Conservation (phyloP, 768 basidiomycete species). For the Lactifluus volemus region DNA sequence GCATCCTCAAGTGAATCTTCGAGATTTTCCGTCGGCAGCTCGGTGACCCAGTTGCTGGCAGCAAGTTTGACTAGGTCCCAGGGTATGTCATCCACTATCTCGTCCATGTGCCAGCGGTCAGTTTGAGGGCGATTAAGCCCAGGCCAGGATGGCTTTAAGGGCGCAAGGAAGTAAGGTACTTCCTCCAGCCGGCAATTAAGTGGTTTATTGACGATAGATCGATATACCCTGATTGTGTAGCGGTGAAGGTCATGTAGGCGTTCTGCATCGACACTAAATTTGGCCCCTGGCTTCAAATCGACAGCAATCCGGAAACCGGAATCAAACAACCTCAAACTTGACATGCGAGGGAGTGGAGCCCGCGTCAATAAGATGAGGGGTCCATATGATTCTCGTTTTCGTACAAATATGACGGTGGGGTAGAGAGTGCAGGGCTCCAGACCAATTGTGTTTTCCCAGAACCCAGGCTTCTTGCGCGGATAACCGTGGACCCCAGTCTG, state of each 20-base stretch:
- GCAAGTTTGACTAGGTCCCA: constrained; percentile 56
- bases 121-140: constrained; percentile 19
- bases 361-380: constrained; percentile 62
- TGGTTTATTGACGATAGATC: constrained; percentile 59
- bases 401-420: constrained; percentile 44
- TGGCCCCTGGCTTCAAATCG: constrained; percentile 37
- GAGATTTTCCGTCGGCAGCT: constrained; percentile 34
- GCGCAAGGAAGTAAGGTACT: constrained; percentile 61
- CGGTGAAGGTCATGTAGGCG: constrained; percentile 41
- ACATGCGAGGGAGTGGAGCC: constrained; percentile 51
- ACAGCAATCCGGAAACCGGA: constrained; percentile 38
- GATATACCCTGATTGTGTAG: constrained; percentile 58
- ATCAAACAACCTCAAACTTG: constrained; percentile 51
- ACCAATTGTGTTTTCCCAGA: constrained; percentile 47
- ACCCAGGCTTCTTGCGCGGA: constrained; percentile 48
- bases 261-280: constrained; percentile 40
- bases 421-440: constrained; percentile 35
- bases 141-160: constrained; percentile 38
- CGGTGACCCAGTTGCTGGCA: constrained; percentile 42
- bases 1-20: constrained; percentile 39
- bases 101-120: constrained; percentile 25
- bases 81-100: constrained; percentile 40
- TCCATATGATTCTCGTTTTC: constrained; percentile 33
- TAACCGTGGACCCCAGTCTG: constrained; percentile 43
- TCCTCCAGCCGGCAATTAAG: constrained; percentile 44